phyloP scores from a whole-genome alignment of 495 filamentous ascomycete species.

The Annulohypoxylon stygium region DNA sequence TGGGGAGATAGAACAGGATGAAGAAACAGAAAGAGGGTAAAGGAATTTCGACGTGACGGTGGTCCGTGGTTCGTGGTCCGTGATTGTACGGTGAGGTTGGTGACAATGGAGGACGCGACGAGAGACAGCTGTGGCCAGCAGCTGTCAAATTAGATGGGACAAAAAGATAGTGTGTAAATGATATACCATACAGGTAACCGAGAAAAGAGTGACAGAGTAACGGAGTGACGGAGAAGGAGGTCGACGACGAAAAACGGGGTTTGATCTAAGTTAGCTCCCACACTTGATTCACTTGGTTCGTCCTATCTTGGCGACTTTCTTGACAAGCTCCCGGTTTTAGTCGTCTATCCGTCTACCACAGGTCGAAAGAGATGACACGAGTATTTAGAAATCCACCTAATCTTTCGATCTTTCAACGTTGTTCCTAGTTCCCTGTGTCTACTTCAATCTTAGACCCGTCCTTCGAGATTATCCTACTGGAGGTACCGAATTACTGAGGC shows the following conservation, averaged over 20 bases:
- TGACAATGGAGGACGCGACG: conserved; percentile 15
- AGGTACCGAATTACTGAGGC: no score
- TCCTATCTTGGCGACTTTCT: conserved; percentile 17
- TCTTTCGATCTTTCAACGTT: not conserved
- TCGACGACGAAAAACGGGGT: conserved; percentile 26
- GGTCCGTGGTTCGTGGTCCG: not conserved
- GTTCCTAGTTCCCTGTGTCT: conserved; percentile 15
- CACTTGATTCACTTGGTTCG: conserved; percentile 13
- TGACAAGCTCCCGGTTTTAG: conserved; percentile 20
- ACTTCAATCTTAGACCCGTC: not conserved
- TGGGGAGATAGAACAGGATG: conserved; percentile 1
- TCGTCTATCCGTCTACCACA: conserved; percentile 36
- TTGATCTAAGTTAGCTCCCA: conserved; percentile 33
- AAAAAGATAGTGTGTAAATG: conserved; percentile 19
- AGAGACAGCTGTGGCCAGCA: conserved; percentile 39
- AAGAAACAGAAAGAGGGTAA: not conserved
- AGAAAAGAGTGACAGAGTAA: conserved; percentile 18
- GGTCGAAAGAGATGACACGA: conserved; percentile 26
- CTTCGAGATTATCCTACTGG: not conserved
- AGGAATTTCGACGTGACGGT: conserved; percentile 4
- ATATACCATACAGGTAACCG: conserved; percentile 1
- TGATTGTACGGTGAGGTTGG: conserved; percentile 2
- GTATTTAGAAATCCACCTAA: conserved; percentile 7
- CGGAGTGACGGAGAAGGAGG: conserved; percentile 18
- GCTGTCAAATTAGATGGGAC: conserved; percentile 30